A percentile compares a stretch with the other conserved stretches of the same genome.
These are phyloP conservation scores for Candida methanosorbosa DNA, from an alignment of 805 yeast species.

Conservation along the genomic window DNA sequence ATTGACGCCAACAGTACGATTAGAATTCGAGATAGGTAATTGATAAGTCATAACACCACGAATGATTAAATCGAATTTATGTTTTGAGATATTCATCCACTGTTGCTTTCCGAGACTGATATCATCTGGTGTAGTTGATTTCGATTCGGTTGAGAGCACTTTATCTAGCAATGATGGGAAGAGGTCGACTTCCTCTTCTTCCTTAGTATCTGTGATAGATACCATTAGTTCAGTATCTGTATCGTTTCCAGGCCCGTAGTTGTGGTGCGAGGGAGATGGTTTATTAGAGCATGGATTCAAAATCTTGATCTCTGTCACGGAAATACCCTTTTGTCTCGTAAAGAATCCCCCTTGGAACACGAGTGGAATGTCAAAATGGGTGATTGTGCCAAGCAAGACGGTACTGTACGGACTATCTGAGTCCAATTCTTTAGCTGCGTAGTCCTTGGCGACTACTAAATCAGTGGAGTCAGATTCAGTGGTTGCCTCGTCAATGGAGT, in stretches of 20 bases:
- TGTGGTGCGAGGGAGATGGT: neutral
- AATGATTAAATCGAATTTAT: constrained; percentile 80
- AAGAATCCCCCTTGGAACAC: constrained; percentile 73
- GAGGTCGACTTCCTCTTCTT: neutral
- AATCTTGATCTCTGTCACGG: constrained; percentile 63
- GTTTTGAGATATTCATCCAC: constrained; percentile 67
- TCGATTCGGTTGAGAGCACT: neutral
- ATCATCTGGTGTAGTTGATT: neutral
- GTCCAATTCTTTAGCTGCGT: neutral
- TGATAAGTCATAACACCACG: constrained; percentile 76
- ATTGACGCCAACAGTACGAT: constrained; percentile 53
- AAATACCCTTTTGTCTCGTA: constrained; percentile 46
- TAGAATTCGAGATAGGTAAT: constrained; percentile 51
- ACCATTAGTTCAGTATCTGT: constrained; percentile 1
- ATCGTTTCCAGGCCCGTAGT: too few relatives aligned
- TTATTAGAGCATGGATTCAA: constrained; percentile 56
- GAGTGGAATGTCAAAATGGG: constrained; percentile 61
- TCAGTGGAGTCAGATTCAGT: neutral
- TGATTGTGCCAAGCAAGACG: constrained; percentile 64
- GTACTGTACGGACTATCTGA: constrained; percentile 28
- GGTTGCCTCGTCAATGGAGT: neutral
- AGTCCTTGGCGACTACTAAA: neutral
- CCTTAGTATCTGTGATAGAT: neutral
- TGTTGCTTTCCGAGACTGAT: constrained; percentile 24
- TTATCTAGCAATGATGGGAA: neutral